Evolutionary conservation across 1,284 basidiomycete species (phyloP).

Genomic region (Moesziomyces sp.): DNA sequence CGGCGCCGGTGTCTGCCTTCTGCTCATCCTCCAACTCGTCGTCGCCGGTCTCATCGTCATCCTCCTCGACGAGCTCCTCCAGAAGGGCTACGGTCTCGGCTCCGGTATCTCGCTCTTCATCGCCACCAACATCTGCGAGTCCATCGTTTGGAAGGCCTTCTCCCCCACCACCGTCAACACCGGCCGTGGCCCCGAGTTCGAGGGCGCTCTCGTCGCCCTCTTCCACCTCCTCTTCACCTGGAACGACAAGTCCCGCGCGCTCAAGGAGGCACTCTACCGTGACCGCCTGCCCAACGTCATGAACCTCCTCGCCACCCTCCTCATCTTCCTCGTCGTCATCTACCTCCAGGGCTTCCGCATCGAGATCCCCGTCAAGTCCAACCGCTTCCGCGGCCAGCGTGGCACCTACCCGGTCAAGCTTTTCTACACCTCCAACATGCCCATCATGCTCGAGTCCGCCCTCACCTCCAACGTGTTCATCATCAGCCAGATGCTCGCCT

Average conservation of each 20-base stretch:
- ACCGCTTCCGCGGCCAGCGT: slow-evolving; percentile 92
- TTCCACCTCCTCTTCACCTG: slow-evolving; percentile 99
- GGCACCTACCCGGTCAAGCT: slow-evolving; percentile 97
- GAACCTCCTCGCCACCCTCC: slow-evolving; percentile 92
- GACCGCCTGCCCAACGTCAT: slow-evolving; percentile 96
- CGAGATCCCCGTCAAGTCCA: slow-evolving; percentile 98
- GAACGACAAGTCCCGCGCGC: slow-evolving; percentile 96
- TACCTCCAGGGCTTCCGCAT: slow-evolving; percentile 99
- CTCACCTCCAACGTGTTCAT: slow-evolving; percentile 95
- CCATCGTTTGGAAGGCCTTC: slow-evolving; percentile 99
- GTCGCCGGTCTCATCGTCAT: slow-evolving; percentile 95
- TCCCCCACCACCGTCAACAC: slow-evolving; percentile 98
- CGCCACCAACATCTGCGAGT: slow-evolving; percentile 99
- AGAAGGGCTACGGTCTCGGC: slow-evolving; percentile 98
- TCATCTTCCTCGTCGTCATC: slow-evolving; percentile 93
- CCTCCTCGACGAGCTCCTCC: slow-evolving; percentile 96
- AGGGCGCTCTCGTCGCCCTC: slow-evolving; percentile 92
- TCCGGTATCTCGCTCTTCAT: slow-evolving; percentile 99
- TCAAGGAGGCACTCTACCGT: slow-evolving; percentile 98
- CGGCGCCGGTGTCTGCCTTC: slow-evolving; percentile 92
- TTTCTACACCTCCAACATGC: slow-evolving; percentile 99
- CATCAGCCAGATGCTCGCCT: slow-evolving; percentile 89
- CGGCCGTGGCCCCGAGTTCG: slow-evolving; percentile 96
- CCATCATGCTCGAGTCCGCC: slow-evolving; percentile 97
- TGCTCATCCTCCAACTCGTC: slow-evolving; percentile 94